A percentile compares a stretch with the other conserved stretches of the same genome.
phyloP scores from a whole-genome alignment of 345 rosid genomes.

The Gossypium longicalyx region DNA sequence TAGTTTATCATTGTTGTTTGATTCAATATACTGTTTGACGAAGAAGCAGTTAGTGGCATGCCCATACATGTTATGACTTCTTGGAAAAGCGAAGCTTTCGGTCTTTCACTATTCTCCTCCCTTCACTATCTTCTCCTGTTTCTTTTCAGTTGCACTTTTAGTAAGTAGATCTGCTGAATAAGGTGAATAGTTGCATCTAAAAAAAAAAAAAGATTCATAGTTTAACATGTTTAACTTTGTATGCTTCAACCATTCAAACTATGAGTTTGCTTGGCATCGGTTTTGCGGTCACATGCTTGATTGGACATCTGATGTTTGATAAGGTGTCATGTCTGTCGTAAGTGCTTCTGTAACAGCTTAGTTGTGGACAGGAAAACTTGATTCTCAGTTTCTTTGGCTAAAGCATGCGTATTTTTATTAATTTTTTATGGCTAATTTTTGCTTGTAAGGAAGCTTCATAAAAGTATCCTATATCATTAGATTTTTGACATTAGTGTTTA shows the following conservation, averaged over 20 bases:
- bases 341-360: not conserved
- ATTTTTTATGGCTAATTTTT: not conserved
- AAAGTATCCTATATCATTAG: not conserved
- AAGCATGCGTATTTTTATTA: slow-evolving; percentile 3
- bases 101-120: not conserved
- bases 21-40: not conserved
- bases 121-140: not conserved
- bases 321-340: not conserved
- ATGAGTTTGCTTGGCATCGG: not conserved
- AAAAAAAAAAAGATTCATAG: not conserved
- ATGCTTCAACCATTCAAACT: not conserved
- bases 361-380: not conserved
- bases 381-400: not conserved
- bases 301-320: not conserved
- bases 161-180: not conserved
- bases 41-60: not conserved
- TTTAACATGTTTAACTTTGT: not conserved
- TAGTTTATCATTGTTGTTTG: slow-evolving; percentile 16
- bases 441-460: not conserved
- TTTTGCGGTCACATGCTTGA: not conserved
- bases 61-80: not conserved
- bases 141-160: not conserved
- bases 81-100: not conserved
- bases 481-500: not conserved
- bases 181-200: not conserved